These are phyloP conservation scores for Pontederia crassipes DNA, from an alignment of 176 grass and related monocot genomes.

Conservation along the genomic window DNA sequence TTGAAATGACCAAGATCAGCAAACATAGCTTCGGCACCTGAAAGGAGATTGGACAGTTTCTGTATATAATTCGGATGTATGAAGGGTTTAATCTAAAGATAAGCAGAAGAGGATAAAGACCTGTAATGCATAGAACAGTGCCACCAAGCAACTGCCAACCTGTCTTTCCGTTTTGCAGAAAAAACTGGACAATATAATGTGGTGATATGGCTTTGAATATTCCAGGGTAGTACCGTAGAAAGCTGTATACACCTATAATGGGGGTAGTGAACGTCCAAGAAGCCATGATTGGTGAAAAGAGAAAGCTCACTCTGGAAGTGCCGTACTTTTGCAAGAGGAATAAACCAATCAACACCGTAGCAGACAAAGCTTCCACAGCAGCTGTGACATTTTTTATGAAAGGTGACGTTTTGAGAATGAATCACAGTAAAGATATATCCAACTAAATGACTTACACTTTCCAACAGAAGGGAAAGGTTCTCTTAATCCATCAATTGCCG, in stretches of 20 bases:
- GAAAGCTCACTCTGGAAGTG: slow-evolving; percentile 71
- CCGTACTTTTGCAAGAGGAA: slow-evolving; percentile 77
- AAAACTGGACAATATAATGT: slow-evolving; percentile 58
- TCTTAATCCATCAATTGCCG: slow-evolving; percentile 57
- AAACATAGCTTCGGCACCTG: slow-evolving; percentile 91
- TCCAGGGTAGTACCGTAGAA: slow-evolving; percentile 51
- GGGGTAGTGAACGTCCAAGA: slow-evolving; percentile 74
- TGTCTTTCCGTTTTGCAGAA: slow-evolving; percentile 43
- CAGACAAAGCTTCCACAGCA: slow-evolving; percentile 52
- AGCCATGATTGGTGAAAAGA: slow-evolving; percentile 84
- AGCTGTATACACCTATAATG: slow-evolving; percentile 64
- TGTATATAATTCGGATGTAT: neutral
- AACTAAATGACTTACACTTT: slow-evolving; percentile 35
- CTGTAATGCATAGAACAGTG: slow-evolving; percentile 86
- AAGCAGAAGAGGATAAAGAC: slow-evolving; percentile 13
- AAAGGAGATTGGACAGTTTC: neutral
- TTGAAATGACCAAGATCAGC: slow-evolving; percentile 86
- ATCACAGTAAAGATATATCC: neutral
- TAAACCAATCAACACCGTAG: slow-evolving; percentile 45
- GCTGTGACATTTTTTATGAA: slow-evolving; percentile 31
- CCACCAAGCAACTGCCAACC: slow-evolving; percentile 76
- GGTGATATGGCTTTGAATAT: slow-evolving; percentile 81
- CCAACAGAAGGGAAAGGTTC: slow-evolving; percentile 50
- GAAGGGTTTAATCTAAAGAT: neutral
- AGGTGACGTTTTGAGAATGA: neutral